Percentiles rank a stretch among this genome's conserved stretches.
These are phyloP conservation scores for Trametes sanguinea DNA, from an alignment of 768 basidiomycete species.

Conservation along the genomic window DNA sequence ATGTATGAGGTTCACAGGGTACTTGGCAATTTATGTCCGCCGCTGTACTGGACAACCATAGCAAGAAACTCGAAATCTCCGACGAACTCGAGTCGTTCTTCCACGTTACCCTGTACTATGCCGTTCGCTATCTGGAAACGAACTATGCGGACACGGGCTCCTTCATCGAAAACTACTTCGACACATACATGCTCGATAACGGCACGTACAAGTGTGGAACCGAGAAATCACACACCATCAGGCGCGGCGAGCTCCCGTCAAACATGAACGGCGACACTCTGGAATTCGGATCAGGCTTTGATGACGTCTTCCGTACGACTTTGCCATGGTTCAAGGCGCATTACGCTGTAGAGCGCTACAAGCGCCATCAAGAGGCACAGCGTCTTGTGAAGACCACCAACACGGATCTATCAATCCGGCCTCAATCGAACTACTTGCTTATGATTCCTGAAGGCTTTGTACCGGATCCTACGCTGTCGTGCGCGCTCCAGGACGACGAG, in stretches of 20 bases:
- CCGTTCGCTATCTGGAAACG: not conserved
- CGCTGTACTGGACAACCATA: constrained; percentile 13
- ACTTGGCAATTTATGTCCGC: no score
- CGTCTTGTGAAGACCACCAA: no score
- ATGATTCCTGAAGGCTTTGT: no score
- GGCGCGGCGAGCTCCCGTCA: no score
- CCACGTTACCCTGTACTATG: constrained; percentile 12
- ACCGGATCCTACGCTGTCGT: no score
- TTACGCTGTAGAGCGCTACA: not conserved
- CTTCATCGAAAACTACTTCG: constrained; percentile 5
- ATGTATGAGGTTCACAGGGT: constrained; percentile 10
- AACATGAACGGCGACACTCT: not conserved
- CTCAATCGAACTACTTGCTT: no score
- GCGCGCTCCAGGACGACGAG: no score
- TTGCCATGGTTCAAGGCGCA: constrained; percentile 5
- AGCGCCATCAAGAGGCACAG: no score
- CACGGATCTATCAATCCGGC: no score
- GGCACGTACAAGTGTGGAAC: no score
- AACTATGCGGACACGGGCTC: not conserved
- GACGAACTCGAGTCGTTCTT: constrained; percentile 29
- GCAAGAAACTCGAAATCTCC: constrained; percentile 4
- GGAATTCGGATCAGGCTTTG: not conserved
- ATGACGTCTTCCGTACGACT: not conserved
- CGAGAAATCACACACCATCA: no score
- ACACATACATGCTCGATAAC: not conserved